phyloP scores from a whole-genome alignment of 129 eudicot species.

The Ambrosia trifida region DNA sequence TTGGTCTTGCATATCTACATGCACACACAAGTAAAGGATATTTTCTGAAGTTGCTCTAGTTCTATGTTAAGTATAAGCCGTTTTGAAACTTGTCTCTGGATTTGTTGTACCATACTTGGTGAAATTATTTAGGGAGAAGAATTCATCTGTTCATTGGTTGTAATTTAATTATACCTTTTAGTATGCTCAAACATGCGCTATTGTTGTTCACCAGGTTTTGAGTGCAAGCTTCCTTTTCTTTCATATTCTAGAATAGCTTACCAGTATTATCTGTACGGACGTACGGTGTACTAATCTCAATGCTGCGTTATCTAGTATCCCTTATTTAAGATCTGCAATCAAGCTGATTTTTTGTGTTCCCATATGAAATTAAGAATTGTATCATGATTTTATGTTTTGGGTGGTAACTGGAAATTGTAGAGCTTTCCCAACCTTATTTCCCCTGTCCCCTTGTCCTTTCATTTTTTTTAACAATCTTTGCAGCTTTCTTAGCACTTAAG shows the following conservation, averaged over 20 bases:
- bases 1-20: neutral
- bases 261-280: neutral
- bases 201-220: too few relatives aligned
- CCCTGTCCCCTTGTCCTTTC: neutral
- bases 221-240: too few relatives aligned
- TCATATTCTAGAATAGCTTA: too few relatives aligned
- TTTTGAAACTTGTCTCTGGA: neutral
- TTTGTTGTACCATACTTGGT: neutral
- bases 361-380: neutral
- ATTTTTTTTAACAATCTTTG: slow-evolving; percentile 4
- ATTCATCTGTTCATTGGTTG: neutral
- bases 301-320: neutral
- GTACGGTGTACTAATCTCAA: neutral
- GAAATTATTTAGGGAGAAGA: neutral
- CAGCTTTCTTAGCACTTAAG: neutral
- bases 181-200: neutral
- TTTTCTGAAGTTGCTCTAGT: neutral
- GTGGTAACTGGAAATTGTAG: neutral
- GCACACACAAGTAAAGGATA: neutral
- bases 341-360: neutral
- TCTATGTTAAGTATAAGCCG: slow-evolving; percentile 13
- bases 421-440: neutral
- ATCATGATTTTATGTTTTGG: neutral
- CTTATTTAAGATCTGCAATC: neutral
- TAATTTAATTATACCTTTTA: neutral